These are phyloP conservation scores for Pythium periplocum DNA, from an alignment of 352 stramenopile species.

Conservation along the genomic window DNA sequence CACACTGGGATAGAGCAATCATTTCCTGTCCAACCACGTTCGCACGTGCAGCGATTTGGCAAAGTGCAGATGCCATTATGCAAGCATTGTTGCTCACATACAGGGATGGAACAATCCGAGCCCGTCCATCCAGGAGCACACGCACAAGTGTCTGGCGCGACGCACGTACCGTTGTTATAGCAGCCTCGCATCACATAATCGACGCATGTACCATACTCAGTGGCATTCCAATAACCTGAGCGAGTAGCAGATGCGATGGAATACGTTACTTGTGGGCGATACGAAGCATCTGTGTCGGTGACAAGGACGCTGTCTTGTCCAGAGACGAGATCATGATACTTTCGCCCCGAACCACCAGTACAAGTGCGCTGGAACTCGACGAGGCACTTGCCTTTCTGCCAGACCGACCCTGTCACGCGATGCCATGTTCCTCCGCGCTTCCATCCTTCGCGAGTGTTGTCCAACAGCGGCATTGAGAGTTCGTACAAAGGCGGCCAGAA, in stretches of 20 bases:
- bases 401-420: conserved; percentile 48
- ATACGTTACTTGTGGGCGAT: conserved; percentile 79
- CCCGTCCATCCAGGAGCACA: conserved; percentile 81
- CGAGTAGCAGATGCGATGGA: conserved; percentile 45
- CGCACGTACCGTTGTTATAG: conserved; percentile 95
- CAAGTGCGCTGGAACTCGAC: conserved; percentile 85
- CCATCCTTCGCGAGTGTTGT: conserved; percentile 93
- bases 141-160: conserved; percentile 76
- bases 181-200: conserved; percentile 92
- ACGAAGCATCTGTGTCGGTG: conserved; percentile 91
- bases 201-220: conserved; percentile 69
- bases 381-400: conserved; percentile 93
- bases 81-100: conserved; percentile 66
- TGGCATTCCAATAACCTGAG: conserved; percentile 54
- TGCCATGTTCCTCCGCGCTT: conserved; percentile 79
- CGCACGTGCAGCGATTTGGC: conserved; percentile 88
- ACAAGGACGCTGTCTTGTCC: conserved; percentile 38
- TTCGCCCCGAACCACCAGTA: conserved; percentile 15
- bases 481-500: conserved; percentile 88
- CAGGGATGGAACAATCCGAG: conserved; percentile 66
- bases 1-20: conserved; percentile 89
- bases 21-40: conserved; percentile 84
- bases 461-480: conserved; percentile 69
- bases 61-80: conserved; percentile 91
- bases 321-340: conserved; percentile 33